Evolutionary conservation across 164 flowering plant genomes (phyloP), one percentile per base, ranked within the genome.

Genomic region (Litsea cubeba): DNA sequence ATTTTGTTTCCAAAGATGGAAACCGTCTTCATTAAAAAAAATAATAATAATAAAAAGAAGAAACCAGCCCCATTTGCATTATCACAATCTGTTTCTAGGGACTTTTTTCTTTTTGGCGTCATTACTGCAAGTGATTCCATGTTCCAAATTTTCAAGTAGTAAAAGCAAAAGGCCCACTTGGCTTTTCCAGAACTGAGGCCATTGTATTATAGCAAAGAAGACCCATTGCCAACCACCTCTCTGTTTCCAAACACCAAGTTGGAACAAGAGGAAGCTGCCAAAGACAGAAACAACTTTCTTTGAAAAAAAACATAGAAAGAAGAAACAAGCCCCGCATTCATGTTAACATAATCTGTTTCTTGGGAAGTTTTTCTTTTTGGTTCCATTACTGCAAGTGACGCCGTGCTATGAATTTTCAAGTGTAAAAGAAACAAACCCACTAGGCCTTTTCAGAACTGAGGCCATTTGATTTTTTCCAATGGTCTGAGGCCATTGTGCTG

Each of bases 31-130:
- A 32, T 26, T 26, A 32, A 32, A 32, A 32, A 32, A 32, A 2
- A 1, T n/a, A 26, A 2, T 0, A 26, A 26, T 26, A 26, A 26
- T 4, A 32, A 32, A 5, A 32, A 32, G 6, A 32, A 0, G 92
- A 89, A 22, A 88, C 95, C 30, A 91, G 77, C 3, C 95, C 95
- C 91, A 88, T 87, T 70, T 93, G 93, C 1, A 93, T 89, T 51
- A 91, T 84, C 22, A 91, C 93, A 40, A 89, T 74, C 54, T 91
- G 78, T 64, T 87, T 91, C 76, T 90, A 87, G 64, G 92, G 92
- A 78, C 88, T 89, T 49, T 54, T 85, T 78, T 89, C 95, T 63
- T 71, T 86, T 87, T 20, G 95, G 92, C 76, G 92, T 84, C 69
- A 89, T 76, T 26, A 78, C 84, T 12, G 81, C 76, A 22, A 83